Base-by-base conservation (phyloP, 2,329 filamentous ascomycete species). In the Hypoxylon rubiginosum region DNA sequence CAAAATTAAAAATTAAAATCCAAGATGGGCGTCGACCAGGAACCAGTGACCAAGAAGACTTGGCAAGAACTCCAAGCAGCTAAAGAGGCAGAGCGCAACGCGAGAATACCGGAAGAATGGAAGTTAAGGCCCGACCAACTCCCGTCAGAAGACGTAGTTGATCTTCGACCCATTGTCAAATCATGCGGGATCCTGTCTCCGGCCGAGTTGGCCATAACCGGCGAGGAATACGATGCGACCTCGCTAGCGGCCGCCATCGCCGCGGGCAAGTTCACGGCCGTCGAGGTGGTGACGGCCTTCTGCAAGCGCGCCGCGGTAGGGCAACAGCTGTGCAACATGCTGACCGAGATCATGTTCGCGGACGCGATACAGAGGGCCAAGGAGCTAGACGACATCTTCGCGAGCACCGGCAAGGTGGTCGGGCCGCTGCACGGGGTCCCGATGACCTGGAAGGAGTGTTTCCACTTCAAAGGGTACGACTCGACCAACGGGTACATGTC, bases 381-480 rank as follows among this genome's bases (percentile, higher is more conserved):
- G 67, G 58, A 74, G 73, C 64, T 82, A 67, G 82, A 84, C 63
- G 71, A 72, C 8, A 79, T 77, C 32, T 74, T 79, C 30, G 72
- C 72, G 39, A 71, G 57, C 15, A 73, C 80, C 0, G 80, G 80
- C 4, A 79, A 80, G 69, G 69, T 81, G 13, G 80, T 85, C 70
- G 85, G 85, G 2, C 79, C 83, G 19, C 69, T 85, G 10, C 86
- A 86, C 73, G 86, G 85, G 0, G 74, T 88, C 2, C 86, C 86
- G 0, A 80, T 89, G 58, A 84, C 81, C 5, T 70, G 66, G 19
- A 72, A 72, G 66, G 74, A 74, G 46, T 74, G 68, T 39, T 74
- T 74, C 52, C 71, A 73, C 54, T 67, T 74, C 49, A 68, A 75
- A 67, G 75, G 75, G 11, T 72, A 72, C 32, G 68, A 73, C 61